A percentile compares a stretch with the other conserved stretches of the same genome.
Conservation (phyloP, 2,329 filamentous ascomycete species). For the Colletotrichum lini region DNA sequence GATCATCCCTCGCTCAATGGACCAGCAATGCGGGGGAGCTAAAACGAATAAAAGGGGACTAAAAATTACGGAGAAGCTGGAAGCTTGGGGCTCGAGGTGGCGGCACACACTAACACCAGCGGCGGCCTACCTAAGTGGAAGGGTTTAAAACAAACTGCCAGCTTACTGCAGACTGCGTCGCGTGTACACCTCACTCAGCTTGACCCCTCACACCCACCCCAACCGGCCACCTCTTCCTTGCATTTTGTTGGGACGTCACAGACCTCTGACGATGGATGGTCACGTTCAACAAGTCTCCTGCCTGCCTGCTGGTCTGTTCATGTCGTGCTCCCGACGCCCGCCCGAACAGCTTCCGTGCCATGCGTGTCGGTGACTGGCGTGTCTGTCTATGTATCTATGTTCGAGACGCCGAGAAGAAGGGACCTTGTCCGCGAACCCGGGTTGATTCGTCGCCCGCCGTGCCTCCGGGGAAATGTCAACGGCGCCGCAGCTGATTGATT, state of each 20-base stretch:
- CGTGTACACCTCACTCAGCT: background rate
- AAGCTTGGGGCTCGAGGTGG: conserved; percentile 12
- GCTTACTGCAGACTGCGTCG: background rate
- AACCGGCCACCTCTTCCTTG: conserved; percentile 27
- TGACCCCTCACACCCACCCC: conserved; percentile 34
- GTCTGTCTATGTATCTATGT: background rate
- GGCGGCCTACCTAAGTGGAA: too few species aligned
- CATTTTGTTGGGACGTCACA: conserved; percentile 41
- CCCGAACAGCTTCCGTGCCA: conserved; percentile 4
- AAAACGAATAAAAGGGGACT: background rate
- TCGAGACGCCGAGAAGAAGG: background rate
- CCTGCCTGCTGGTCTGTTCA: background rate
- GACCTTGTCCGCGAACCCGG: background rate
- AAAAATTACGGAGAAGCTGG: conserved; percentile 1
- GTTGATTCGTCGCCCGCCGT: background rate
- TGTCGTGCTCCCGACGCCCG: background rate
- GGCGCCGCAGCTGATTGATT: conserved; percentile 17
- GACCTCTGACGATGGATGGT: background rate
- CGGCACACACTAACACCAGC: background rate
- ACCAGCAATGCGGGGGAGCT: conserved; percentile 37
- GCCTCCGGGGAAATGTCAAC: conserved; percentile 5
- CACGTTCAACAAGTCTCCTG: conserved; percentile 28
- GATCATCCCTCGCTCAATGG: conserved; percentile 21
- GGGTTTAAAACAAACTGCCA: background rate
- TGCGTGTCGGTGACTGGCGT: too few species aligned